Percentiles rank a stretch among this genome's conserved stretches.
Conservation (phyloP, 768 basidiomycete species). For the Russula virescens region DNA sequence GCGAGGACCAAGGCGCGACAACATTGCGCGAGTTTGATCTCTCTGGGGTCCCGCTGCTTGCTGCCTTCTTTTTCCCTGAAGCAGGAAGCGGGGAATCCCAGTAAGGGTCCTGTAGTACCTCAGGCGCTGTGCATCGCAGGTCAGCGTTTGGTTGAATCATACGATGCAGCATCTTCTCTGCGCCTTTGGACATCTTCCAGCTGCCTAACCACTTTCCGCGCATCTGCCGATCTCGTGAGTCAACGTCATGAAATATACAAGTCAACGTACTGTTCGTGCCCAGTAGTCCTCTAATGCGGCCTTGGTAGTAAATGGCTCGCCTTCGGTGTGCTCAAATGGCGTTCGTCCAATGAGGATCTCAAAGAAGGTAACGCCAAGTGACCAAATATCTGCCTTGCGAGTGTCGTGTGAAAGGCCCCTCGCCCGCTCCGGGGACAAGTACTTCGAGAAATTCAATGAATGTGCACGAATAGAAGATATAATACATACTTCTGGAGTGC, state of each 20-base stretch:
- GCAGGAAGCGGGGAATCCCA: constrained; percentile 40
- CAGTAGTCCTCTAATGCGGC: constrained; percentile 86
- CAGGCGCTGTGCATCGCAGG: constrained; percentile 61
- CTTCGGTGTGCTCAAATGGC: constrained; percentile 80
- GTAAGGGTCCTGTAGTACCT: constrained; percentile 61
- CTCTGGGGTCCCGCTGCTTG: constrained; percentile 31
- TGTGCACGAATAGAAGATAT: background rate
- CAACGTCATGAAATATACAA: background rate
- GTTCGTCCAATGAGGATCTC: constrained; percentile 91
- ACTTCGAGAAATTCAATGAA: constrained; percentile 40
- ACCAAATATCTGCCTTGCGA: constrained; percentile 83
- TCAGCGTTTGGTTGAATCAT: constrained; percentile 85
- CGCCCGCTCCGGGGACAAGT: constrained; percentile 89
- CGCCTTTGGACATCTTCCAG: constrained; percentile 60
- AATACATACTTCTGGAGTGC: constrained; percentile 74
- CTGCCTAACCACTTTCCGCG: constrained; percentile 83
- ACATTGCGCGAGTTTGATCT: constrained; percentile 32
- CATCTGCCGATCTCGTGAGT: constrained; percentile 37
- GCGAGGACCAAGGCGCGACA: constrained; percentile 33
- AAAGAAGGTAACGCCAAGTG: constrained; percentile 87
- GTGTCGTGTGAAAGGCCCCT: constrained; percentile 88
- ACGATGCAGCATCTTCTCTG: constrained; percentile 62
- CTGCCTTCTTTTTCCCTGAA: constrained; percentile 27
- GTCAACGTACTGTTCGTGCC: constrained; percentile 61
- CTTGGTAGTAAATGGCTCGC: constrained; percentile 70